Percentiles rank a stretch among this genome's conserved stretches.
phyloP scores from a whole-genome alignment of 352 stramenopile species.

The Globisporangium cederbergense region DNA sequence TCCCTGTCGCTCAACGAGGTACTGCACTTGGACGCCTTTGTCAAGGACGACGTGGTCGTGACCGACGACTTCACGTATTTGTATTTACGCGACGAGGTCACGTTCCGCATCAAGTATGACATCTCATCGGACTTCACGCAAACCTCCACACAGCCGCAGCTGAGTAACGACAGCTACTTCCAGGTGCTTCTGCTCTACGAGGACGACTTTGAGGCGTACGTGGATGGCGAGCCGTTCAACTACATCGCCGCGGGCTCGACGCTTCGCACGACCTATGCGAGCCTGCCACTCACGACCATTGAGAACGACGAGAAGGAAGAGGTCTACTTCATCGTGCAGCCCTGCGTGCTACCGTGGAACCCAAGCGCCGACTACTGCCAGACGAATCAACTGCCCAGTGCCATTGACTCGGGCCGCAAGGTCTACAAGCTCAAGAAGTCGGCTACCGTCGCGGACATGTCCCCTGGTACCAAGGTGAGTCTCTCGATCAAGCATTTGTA shows the following conservation, averaged over 20 bases:
- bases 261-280: constrained; percentile 45
- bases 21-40: constrained; percentile 62
- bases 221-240: constrained; percentile 37
- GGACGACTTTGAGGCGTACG: constrained; percentile 48
- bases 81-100: constrained; percentile 58
- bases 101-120: constrained; percentile 55
- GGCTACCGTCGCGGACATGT: neutral
- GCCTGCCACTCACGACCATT: constrained; percentile 41
- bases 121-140: constrained; percentile 25
- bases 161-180: constrained; percentile 34
- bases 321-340: constrained; percentile 63
- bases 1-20: constrained; percentile 48
- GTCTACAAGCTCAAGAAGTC: constrained; percentile 42
- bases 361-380: constrained; percentile 36
- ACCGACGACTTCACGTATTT: constrained; percentile 55
- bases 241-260: constrained; percentile 35
- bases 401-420: constrained; percentile 36
- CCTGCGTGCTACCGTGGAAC: constrained; percentile 35
- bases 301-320: constrained; percentile 44
- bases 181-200: constrained; percentile 55
- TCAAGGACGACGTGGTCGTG: constrained; percentile 42
- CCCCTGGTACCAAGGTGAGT: constrained; percentile 12
- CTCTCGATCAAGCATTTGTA: constrained; percentile 33
- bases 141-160: constrained; percentile 1
- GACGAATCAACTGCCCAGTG: constrained; percentile 29